A percentile compares a stretch with the other conserved stretches of the same genome.
These are phyloP conservation scores for Aspergillus alliaceus DNA, from an alignment of 2,329 filamentous ascomycete species.

Conservation along the genomic window DNA sequence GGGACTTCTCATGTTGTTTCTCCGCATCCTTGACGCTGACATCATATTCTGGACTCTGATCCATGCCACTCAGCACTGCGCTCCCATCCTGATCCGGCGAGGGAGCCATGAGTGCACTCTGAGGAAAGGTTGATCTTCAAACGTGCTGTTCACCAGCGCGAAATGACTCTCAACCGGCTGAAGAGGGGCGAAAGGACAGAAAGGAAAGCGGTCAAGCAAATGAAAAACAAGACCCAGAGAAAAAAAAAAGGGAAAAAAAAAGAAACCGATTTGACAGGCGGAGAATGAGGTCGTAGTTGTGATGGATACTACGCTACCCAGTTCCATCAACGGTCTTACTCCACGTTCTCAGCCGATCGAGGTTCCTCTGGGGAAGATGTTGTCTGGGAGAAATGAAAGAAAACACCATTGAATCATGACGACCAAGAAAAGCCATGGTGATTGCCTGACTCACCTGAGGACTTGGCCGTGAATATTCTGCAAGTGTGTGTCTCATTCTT, in stretches of 20 bases:
- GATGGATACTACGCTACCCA: not conserved
- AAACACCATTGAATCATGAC: not conserved
- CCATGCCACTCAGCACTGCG: not conserved
- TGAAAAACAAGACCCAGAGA: not conserved
- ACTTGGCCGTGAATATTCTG: not conserved
- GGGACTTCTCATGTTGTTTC: slow-evolving; percentile 12
- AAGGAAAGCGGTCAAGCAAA: not conserved
- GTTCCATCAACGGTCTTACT: not conserved
- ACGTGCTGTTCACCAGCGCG: not conserved
- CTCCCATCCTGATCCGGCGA: not conserved
- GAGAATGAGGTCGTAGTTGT: not conserved
- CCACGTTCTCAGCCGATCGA: not conserved
- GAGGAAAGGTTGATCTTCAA: not conserved
- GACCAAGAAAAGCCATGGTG: not conserved
- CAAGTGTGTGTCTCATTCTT: not conserved
- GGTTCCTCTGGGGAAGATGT: not conserved
- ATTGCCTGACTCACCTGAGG: not conserved
- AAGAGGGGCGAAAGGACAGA: not conserved
- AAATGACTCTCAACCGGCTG: not conserved
- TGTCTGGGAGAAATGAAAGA: not conserved
- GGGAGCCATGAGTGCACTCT: not conserved
- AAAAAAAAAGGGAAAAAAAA: not conserved
- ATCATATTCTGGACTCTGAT: not conserved
- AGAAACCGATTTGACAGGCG: not conserved
- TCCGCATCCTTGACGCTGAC: slow-evolving; percentile 12